A percentile compares a stretch with the other conserved stretches of the same genome.
phyloP scores from a whole-genome alignment of 2,329 filamentous ascomycete species.

The Colletotrichum somersetense region DNA sequence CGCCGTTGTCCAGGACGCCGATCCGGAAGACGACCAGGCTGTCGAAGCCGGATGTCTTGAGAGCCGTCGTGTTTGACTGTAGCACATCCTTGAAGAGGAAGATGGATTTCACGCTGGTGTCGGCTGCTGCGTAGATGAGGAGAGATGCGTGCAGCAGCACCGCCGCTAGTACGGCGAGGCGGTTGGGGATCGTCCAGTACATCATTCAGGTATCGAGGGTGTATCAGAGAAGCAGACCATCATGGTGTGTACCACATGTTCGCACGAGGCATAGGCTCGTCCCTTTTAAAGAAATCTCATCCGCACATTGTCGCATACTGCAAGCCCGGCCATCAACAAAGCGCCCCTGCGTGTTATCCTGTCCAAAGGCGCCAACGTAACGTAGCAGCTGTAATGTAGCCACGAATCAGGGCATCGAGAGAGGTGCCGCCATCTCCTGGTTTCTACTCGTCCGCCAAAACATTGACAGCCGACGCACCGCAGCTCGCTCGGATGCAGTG shows the following conservation, averaged over 20 bases:
- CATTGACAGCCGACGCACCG: neutral
- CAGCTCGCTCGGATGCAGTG: neutral
- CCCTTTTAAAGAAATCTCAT: neutral
- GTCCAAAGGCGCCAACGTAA: constrained; percentile 1
- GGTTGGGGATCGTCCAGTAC: neutral
- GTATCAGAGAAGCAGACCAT: too few species aligned
- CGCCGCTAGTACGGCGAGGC: neutral
- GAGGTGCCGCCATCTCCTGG: neutral
- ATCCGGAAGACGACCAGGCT: constrained; percentile 59
- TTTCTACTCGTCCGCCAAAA: neutral
- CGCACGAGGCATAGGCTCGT: neutral
- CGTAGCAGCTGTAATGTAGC: constrained; percentile 9
- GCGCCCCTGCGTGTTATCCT: neutral
- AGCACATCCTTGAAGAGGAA: constrained; percentile 60
- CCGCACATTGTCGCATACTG: neutral
- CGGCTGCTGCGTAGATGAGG: neutral
- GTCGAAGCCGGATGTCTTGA: constrained; percentile 59
- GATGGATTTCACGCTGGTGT: constrained; percentile 43
- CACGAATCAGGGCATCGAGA: neutral
- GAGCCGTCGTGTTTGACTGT: constrained; percentile 57
- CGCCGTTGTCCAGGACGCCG: constrained; percentile 56
- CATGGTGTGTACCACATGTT: too few species aligned
- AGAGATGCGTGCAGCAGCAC: neutral
- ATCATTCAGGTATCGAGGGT: neutral
- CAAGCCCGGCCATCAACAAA: neutral